Conservation (phyloP, 2,329 filamentous ascomycete species). For the Penicillium sp. region DNA sequence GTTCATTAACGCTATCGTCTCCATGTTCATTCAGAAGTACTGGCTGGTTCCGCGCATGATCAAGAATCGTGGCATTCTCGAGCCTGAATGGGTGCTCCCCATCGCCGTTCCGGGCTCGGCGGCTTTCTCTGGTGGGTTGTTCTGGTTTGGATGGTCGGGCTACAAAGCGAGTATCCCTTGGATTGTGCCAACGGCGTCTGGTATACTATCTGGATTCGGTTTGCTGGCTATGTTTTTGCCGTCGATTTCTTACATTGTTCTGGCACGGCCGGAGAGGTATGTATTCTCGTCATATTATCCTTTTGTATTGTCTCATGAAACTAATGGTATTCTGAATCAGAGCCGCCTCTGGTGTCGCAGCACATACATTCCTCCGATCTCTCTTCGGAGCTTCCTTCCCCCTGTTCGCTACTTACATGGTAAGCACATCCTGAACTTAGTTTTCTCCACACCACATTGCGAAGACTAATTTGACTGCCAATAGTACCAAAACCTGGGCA, state of each 20-base stretch:
- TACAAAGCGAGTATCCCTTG: conserved; percentile 48
- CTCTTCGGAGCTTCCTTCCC: conserved; percentile 33
- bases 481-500: conserved; percentile 36
- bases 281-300: conserved; percentile 26
- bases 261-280: conserved; percentile 10
- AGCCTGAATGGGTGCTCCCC: conserved; percentile 50
- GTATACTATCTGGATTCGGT: conserved; percentile 59
- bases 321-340: conserved; percentile 52
- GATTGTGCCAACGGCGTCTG: conserved; percentile 56
- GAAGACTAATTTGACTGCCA: conserved; percentile 44
- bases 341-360: conserved; percentile 56
- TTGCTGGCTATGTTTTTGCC: conserved; percentile 57
- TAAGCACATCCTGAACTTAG: conserved; percentile 30
- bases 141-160: conserved; percentile 59
- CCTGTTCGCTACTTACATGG: conserved; percentile 33
- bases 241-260: conserved; percentile 20
- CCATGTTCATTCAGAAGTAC: conserved; percentile 43
- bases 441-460: too few species aligned
- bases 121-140: conserved; percentile 54
- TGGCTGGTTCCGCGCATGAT: conserved; percentile 27
- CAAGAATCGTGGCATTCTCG: conserved; percentile 38
- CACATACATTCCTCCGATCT: conserved; percentile 48
- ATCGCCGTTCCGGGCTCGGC: conserved; percentile 54
- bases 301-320: conserved; percentile 62
- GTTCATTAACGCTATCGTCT: conserved; percentile 29